Evolutionary conservation across 169 alveolate species (phyloP).

Genomic region (Cryptosporidium ryanae): DNA sequence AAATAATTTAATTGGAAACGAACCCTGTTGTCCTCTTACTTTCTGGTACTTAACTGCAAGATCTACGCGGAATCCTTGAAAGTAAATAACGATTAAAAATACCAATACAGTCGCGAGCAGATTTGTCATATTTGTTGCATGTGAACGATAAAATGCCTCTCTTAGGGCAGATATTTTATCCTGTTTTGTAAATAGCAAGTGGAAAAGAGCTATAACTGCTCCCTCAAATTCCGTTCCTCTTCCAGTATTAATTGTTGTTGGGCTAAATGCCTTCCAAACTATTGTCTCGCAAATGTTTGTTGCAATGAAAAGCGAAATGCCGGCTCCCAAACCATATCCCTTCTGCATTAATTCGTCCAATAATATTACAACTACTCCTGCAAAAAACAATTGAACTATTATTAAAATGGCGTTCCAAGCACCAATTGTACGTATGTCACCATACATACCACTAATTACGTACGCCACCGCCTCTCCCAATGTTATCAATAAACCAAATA

Average conservation of each 20-base stretch:
- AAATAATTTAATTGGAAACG: constrained; percentile 99
- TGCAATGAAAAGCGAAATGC: constrained; percentile 99
- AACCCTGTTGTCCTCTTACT: constrained; percentile 96
- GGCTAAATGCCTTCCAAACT: constrained; percentile 99
- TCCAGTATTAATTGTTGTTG: constrained; percentile 98
- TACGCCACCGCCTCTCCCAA: constrained; percentile 99
- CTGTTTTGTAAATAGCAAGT: constrained; percentile 94
- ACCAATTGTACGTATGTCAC: constrained; percentile 96
- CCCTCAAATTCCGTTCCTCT: constrained; percentile 99
- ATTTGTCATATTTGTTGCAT: constrained; percentile 98
- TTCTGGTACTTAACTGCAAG: constrained; percentile 94
- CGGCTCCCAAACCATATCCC: constrained; percentile 99
- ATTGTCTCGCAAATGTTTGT: constrained; percentile 99
- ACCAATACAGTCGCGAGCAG: constrained; percentile 96
- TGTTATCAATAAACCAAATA: constrained; percentile 98
- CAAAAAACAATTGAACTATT: constrained; percentile 95
- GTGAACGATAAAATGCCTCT: constrained; percentile 96
- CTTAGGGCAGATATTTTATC: constrained; percentile 91
- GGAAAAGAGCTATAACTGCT: constrained; percentile 97
- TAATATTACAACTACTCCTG: constrained; percentile 98
- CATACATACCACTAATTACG: constrained; percentile 97
- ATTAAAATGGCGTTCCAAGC: constrained; percentile 96
- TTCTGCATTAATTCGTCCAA: constrained; percentile 98
- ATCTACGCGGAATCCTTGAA: constrained; percentile 99
- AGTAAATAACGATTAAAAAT: constrained; percentile 97